Evolutionary conservation across 129 eudicot genomes (phyloP).

Genomic region (Arctium minus): DNA sequence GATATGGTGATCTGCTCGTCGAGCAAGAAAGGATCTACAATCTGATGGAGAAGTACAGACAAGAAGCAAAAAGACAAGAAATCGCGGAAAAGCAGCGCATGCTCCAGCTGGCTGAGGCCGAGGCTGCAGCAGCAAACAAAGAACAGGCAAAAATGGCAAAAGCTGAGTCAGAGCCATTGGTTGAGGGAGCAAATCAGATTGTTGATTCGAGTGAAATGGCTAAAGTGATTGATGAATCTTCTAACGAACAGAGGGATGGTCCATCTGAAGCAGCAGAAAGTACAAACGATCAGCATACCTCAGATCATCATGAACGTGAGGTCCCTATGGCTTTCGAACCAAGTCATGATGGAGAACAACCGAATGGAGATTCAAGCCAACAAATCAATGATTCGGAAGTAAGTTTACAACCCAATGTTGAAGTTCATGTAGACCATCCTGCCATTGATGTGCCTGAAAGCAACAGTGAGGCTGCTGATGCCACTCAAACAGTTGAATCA

Average conservation of each 20-base stretch:
- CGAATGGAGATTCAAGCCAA: constrained; percentile 9
- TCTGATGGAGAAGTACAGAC: constrained; percentile 45
- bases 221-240: not conserved
- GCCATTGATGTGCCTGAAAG: not conserved
- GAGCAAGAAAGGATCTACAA: constrained; percentile 61
- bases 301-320: not conserved
- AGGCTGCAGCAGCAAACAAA: constrained; percentile 18
- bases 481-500: constrained; percentile 5
- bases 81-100: constrained; percentile 31
- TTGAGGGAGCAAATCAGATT: constrained; percentile 17
- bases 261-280: not conserved
- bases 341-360: constrained; percentile 5
- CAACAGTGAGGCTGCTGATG: constrained; percentile 7
- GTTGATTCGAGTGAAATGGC: constrained; percentile 15
- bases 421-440: not conserved
- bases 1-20: constrained; percentile 56
- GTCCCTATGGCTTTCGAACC: constrained; percentile 11
- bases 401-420: not conserved
- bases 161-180: constrained; percentile 9
- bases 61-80: constrained; percentile 44
- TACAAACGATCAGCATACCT: not conserved
- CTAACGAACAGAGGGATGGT: not conserved
- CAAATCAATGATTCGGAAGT: not conserved
- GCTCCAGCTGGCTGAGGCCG: constrained; percentile 24
- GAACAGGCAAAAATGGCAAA: constrained; percentile 16